These are phyloP conservation scores for Macaranga tanarius DNA, from an alignment of 441 rosid species.

Conservation along the genomic window DNA sequence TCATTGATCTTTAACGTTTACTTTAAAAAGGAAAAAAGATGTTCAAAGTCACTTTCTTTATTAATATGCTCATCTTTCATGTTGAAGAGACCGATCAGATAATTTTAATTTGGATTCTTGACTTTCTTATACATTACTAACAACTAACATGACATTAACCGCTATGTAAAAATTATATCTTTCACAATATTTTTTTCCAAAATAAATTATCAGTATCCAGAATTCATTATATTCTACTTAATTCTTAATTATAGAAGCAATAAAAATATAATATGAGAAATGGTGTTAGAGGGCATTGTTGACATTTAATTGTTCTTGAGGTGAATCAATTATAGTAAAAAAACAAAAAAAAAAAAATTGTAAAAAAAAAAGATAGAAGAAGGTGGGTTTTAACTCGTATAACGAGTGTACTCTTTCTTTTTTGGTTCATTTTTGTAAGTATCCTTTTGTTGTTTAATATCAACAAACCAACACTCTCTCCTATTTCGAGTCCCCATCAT, in stretches of 20 bases:
- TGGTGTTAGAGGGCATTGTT: no score
- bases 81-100: neutral
- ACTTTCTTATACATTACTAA: no score
- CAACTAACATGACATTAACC: no score
- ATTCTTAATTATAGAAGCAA: no score
- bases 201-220: no score
- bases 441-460: slow-evolving; percentile 42
- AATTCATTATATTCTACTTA: no score
- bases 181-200: no score
- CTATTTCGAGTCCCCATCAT: slow-evolving; percentile 47
- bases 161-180: no score
- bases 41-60: neutral
- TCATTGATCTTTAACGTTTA: slow-evolving; percentile 14
- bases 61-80: neutral
- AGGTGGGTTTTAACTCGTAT: slow-evolving; percentile 37
- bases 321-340: neutral
- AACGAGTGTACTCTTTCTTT: slow-evolving; percentile 39
- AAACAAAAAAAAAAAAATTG: neutral
- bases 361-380: neutral
- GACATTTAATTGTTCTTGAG: no score
- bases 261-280: no score
- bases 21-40: neutral
- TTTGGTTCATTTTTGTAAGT: slow-evolving; percentile 40
- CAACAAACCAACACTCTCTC: slow-evolving; percentile 30
- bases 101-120: no score